A percentile compares a stretch with the other conserved stretches of the same genome.
These are phyloP conservation scores for Gnomoniopsis smithogilvyi DNA, from an alignment of 2,329 filamentous ascomycete species.

Conservation along the genomic window DNA sequence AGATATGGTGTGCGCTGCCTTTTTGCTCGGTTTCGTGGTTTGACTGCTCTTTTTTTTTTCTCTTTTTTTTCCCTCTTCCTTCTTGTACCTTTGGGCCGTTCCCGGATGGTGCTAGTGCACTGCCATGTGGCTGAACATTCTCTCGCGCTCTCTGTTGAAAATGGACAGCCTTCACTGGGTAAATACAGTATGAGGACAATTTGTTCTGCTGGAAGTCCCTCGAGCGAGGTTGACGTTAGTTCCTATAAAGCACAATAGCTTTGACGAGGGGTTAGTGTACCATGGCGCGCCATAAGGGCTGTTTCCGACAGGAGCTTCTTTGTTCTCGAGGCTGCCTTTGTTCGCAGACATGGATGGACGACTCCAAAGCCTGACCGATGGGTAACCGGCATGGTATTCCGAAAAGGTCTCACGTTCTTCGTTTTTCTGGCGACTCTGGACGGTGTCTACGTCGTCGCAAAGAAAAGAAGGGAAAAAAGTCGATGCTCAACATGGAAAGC, in stretches of 20 bases:
- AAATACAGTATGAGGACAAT: background rate
- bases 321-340: constrained; percentile 4
- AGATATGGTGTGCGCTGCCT: background rate
- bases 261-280: background rate
- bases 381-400: background rate
- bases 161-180: background rate
- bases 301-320: background rate
- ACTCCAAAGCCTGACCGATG: background rate
- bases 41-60: background rate
- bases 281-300: background rate
- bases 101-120: background rate
- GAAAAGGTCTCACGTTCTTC: background rate
- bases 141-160: background rate
- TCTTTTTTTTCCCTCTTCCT: background rate
- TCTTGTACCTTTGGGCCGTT: background rate
- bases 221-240: background rate
- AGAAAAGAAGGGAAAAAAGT: background rate
- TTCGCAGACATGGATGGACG: background rate
- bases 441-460: background rate
- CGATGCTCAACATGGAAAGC: background rate
- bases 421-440: background rate
- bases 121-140: background rate
- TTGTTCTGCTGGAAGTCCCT: background rate
- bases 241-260: background rate
- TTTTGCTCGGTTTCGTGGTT: background rate